Conservation (phyloP, 805 yeast species). For the Komagataella mondaviorum region DNA sequence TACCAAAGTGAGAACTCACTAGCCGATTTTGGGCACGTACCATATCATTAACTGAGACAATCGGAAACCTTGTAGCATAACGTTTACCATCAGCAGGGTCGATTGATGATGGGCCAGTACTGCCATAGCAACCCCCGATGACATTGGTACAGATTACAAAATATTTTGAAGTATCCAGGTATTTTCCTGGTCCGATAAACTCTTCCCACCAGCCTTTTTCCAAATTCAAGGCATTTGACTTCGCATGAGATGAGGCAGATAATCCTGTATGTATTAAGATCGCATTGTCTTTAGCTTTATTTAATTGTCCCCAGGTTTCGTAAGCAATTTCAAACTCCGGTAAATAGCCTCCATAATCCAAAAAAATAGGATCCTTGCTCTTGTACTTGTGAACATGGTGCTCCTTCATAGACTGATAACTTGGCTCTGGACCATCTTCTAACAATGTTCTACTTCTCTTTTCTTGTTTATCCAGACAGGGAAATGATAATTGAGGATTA, state of each 20-base stretch:
- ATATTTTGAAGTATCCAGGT: conserved; percentile 69
- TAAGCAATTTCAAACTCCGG: conserved; percentile 76
- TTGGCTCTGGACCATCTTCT: conserved; percentile 77
- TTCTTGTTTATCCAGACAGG: conserved; percentile 74
- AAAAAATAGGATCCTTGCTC: conserved; percentile 43
- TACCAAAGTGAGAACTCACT: conserved; percentile 47
- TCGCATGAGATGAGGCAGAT: conserved; percentile 90
- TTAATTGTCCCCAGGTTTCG: conserved; percentile 82
- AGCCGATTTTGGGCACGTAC: conserved; percentile 75
- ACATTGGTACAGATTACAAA: conserved; percentile 86
- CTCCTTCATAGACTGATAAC: conserved; percentile 51
- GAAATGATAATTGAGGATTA: conserved; percentile 63
- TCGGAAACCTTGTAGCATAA: conserved; percentile 83
- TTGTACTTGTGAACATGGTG: conserved; percentile 53
- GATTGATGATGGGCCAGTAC: conserved; percentile 79
- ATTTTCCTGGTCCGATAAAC: conserved; percentile 75
- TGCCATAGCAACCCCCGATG: conserved; percentile 89
- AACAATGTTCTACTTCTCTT: conserved; percentile 28
- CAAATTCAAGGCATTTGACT: conserved; percentile 55
- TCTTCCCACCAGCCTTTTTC: conserved; percentile 93
- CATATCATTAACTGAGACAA: conserved; percentile 80
- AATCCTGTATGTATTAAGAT: conserved; percentile 81
- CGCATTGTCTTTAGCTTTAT: conserved; percentile 51
- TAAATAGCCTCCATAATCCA: conserved; percentile 73
- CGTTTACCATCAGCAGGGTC: conserved; percentile 55